Percentiles rank a stretch among this genome's conserved stretches.
These are phyloP conservation scores for Neopestalotiopsis rosae DNA, from an alignment of 2,329 filamentous ascomycete species.

Conservation along the genomic window DNA sequence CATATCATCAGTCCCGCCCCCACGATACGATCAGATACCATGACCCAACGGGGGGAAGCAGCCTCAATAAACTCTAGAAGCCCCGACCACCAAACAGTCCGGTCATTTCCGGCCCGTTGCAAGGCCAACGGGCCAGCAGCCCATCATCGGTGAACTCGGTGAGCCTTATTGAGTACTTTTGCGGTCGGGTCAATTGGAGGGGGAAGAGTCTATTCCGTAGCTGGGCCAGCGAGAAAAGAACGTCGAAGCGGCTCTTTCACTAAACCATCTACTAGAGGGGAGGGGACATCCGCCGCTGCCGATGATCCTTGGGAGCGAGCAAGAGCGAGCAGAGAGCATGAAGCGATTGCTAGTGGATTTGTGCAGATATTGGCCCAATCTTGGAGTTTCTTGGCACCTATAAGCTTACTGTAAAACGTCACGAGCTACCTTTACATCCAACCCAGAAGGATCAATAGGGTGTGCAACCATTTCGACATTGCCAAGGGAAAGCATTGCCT, in stretches of 20 bases:
- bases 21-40: neutral
- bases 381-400: neutral
- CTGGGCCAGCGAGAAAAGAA: neutral
- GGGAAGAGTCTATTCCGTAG: too few species aligned
- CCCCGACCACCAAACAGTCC: neutral
- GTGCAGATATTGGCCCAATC: neutral
- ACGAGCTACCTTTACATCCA: neutral
- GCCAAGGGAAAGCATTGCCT: neutral
- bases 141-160: neutral
- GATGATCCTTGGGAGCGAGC: neutral
- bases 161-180: neutral
- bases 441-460: neutral
- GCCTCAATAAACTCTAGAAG: neutral
- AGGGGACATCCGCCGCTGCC: neutral
- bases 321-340: neutral
- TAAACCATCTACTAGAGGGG: neutral
- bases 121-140: neutral
- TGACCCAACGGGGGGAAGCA: neutral
- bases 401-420: constrained; percentile 1
- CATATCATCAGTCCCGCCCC: neutral
- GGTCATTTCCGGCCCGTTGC: neutral
- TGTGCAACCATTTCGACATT: neutral
- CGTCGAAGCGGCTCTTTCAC: neutral
- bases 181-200: neutral
- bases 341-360: neutral